A percentile compares a stretch with the other conserved stretches of the same genome.
Evolutionary conservation across 1,284 basidiomycete species (phyloP).

Genomic region (Ceratobasidium sp.): DNA sequence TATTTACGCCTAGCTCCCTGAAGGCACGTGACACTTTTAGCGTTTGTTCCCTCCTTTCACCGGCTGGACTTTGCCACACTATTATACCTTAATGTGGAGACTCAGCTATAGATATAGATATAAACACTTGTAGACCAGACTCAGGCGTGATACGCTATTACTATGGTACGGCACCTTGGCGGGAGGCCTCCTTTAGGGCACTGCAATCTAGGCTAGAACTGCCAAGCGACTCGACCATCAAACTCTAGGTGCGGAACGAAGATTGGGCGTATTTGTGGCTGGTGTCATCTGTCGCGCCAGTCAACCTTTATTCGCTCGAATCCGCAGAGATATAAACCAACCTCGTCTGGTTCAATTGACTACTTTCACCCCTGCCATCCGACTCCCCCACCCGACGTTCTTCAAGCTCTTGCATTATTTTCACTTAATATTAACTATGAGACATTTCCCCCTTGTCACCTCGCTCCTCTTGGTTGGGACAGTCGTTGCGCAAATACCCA

Average conservation of each 20-base stretch:
- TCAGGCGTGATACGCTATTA: no score
- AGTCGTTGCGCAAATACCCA: neutral
- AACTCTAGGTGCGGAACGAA: no score
- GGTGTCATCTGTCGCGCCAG: no score
- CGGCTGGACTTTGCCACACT: neutral
- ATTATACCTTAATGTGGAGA: neutral
- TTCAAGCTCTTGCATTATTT: neutral
- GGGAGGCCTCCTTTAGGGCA: no score
- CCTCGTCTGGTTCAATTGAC: no score
- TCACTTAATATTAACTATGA: neutral
- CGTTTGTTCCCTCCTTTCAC: neutral
- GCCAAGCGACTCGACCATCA: no score
- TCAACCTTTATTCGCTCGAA: neutral
- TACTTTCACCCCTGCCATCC: no score
- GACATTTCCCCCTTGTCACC: neutral
- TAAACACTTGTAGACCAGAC: no score
- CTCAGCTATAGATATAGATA: neutral
- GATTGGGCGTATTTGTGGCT: no score
- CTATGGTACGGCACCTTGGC: no score
- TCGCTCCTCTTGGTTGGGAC: neutral
- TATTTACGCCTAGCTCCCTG: neutral
- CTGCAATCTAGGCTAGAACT: no score
- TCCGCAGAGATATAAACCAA: neutral
- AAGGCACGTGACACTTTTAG: neutral
- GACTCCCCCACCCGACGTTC: no score